These are phyloP conservation scores for Trichoderma asperellum DNA, from an alignment of 2,329 filamentous ascomycete species.

Conservation along the genomic window DNA sequence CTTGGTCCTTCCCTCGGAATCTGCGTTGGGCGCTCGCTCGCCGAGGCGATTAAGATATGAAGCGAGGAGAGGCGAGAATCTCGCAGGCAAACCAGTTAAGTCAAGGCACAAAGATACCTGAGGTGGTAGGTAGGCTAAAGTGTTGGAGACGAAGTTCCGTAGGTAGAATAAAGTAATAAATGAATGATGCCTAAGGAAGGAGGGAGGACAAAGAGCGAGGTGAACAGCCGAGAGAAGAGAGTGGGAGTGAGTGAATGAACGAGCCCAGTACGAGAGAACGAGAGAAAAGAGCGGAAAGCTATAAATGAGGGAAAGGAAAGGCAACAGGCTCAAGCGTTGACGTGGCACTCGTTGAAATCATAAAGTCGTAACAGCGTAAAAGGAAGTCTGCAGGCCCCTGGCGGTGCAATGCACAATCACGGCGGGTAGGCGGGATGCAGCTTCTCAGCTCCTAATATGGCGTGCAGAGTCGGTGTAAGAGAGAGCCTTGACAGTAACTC, in stretches of 20 bases:
- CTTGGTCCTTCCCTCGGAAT: slow-evolving; percentile 7
- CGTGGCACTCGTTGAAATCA: slow-evolving; percentile 22
- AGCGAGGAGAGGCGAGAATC: slow-evolving; percentile 12
- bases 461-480: slow-evolving; percentile 19
- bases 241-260: background rate
- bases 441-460: background rate
- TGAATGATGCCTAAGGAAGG: slow-evolving; percentile 3
- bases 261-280: background rate
- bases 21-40: slow-evolving; percentile 1
- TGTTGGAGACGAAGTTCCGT: background rate
- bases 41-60: slow-evolving; percentile 15
- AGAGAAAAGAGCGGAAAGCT: background rate
- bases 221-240: background rate
- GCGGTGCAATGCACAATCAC: slow-evolving; percentile 3
- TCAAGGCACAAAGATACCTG: background rate
- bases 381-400: slow-evolving; percentile 12
- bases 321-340: background rate
- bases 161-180: background rate
- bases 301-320: background rate
- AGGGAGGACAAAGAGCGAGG: background rate
- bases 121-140: background rate
- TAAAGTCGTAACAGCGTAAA: slow-evolving; percentile 24
- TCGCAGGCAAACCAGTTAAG: slow-evolving; percentile 1
- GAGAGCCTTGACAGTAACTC: background rate
- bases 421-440: slow-evolving; percentile 25